Base-by-base conservation (phyloP, 331 rosid species). In the Stylosanthes scabra region DNA sequence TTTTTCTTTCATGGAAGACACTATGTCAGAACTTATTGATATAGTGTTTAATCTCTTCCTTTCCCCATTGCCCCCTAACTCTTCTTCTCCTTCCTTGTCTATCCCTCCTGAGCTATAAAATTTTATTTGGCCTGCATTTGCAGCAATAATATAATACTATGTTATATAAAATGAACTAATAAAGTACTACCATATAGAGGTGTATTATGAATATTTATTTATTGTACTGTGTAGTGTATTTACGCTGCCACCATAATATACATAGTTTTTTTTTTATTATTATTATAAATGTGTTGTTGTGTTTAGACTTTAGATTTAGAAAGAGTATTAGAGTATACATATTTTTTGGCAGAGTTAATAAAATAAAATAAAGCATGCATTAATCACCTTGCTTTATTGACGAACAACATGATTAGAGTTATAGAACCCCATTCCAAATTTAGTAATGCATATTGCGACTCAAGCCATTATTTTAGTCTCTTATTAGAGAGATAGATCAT, bases 51-150 rank as follows among this genome's bases (percentile, higher is more conserved):
- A 16, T 63, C 77, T 8, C 54, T 7, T 0, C 14, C 46, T 72
- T 57, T 84, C 82, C 83, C 69, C 14, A 11, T 83, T 70, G 28
- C 84, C 84, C 27, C 54, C 84, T 85, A 84, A 83, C 90, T 82
- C 96, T 76, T 86, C 84, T 81, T 88, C 96, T 91, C 92, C 89
- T 89, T 91, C 88, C 90, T 82, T 87, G 93, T 94, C 99, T 94
- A 91, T 94, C 97, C 99, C 99, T 94, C 97, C 88, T 94, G 99
- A 94, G 99, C 99, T 94, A 45, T 74, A 68, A 59, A 59, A 50
- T 27, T 72, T 51, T 34, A 34, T 34, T 78, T 69, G 68, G 63
- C 70, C 78, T 25, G 62, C 9, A 63, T 63, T 63, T 73, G 62
- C 39, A 57, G 50, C 39, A 57, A 58, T 29, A 70, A 59, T 28